Base-by-base conservation (phyloP, 805 yeast genomes). In the Ogataea ganodermae region DNA sequence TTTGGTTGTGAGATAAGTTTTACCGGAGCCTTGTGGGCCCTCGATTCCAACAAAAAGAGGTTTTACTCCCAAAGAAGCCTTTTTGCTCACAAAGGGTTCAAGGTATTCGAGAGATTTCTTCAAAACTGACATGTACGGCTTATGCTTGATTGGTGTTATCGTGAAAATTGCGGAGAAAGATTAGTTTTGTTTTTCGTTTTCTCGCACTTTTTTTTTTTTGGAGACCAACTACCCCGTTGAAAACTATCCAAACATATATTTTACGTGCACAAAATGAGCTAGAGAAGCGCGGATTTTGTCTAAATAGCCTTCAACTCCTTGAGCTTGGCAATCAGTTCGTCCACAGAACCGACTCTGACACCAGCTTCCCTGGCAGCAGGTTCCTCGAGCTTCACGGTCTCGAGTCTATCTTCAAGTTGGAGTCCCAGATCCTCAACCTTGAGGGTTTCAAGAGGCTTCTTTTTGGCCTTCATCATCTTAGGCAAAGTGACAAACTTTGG, bases 401-500 rank as follows among this genome's bases (percentile, higher is more conserved):
- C 83, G 50, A 91, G 69, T 59, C 92, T 80, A 30, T 79, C 77
- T 26, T 78, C 66, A 9, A 81, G 63, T 36, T 84, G 86, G 27
- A 86, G 76, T n/a, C 84, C 86, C 50, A 88, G 78, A 58, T 87
- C 95, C n/a, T 63, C 72, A 17, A 83, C 68, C 72, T 78, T 69
- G 68, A 80, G 66, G 62, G 80, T 75, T 58, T 82, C 89, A 65
- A 91, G 75, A 3, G 96, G 96, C 76, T 89, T 91, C 81, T 91
- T 91, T 76, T 94, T 94, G 46, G 98, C 98, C 75, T 94, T 94
- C 98, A 94, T 94, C 73, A 91, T 80, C 68, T 92, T 94, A 51
- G 97, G 97, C 63, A 94, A 76, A 12, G 96, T 81, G n/a, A 96
- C 96, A 62, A 89, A 94, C 60, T 97, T 83, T 36, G 99, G 99